Conservation (phyloP, 2,329 filamentous ascomycete species). For the Alternaria atra region DNA sequence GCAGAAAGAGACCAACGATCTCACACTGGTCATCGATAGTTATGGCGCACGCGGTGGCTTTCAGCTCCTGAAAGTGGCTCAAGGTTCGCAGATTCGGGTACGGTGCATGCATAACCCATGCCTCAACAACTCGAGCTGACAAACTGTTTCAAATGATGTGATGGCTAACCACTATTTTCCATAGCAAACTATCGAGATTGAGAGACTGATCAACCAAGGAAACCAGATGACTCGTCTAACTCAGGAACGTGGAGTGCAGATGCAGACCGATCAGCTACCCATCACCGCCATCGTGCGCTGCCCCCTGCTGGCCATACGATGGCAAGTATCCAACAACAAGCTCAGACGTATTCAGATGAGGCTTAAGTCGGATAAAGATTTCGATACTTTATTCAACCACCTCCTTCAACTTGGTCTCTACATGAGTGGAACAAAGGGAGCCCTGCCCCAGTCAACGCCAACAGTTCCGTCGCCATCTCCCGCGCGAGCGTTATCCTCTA, state of each 20-base stretch:
- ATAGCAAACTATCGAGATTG: conserved; percentile 36
- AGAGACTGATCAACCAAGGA: conserved; percentile 32
- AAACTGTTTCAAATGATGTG: not conserved
- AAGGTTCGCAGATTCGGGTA: conserved; percentile 56
- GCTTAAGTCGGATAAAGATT: conserved; percentile 53
- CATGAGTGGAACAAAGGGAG: conserved; percentile 31
- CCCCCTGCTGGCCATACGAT: conserved; percentile 53
- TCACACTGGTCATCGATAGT: conserved; percentile 46
- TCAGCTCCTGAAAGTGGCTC: conserved; percentile 52
- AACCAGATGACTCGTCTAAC: conserved; percentile 29
- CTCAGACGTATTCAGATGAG: conserved; percentile 56
- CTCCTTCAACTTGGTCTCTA: conserved; percentile 46
- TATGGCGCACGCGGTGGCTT: conserved; percentile 37
- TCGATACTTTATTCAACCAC: conserved; percentile 42
- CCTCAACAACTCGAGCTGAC: not conserved
- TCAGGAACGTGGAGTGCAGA: conserved; percentile 36
- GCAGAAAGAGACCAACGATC: conserved; percentile 44
- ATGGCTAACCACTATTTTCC: conserved; percentile 16
- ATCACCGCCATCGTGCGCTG: conserved; percentile 55
- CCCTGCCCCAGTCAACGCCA: conserved; percentile 16
- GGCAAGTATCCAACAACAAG: conserved; percentile 49
- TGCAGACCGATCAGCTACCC: conserved; percentile 53
- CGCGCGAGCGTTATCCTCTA: not conserved
- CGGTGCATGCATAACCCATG: conserved; percentile 21
- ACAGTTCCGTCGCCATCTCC: conserved; percentile 19